A percentile compares a stretch with the other conserved stretches of the same genome.
phyloP scores from a whole-genome alignment of 805 yeast genomes.

The Yarrowia divulgata region DNA sequence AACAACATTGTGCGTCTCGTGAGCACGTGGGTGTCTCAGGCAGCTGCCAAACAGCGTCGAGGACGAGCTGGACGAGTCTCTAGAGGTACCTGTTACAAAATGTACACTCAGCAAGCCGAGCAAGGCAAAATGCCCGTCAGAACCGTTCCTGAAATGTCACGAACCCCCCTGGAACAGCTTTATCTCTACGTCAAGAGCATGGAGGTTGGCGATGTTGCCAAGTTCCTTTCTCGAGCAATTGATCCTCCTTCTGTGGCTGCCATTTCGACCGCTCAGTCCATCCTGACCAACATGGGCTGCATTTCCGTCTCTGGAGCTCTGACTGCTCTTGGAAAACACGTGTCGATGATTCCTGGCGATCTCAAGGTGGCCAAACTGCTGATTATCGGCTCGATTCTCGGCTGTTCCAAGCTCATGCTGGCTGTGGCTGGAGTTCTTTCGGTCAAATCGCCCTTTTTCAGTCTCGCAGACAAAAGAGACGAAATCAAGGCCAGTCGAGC shows the following conservation, averaged over 20 bases:
- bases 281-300: conserved; percentile 77
- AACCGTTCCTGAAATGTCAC: conserved; percentile 87
- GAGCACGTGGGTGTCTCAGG: conserved; percentile 88
- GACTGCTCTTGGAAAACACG: conserved; percentile 79
- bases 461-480: conserved; percentile 69
- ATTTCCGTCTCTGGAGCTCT: conserved; percentile 58
- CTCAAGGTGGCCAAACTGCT: conserved; percentile 83
- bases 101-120: conserved; percentile 72
- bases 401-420: conserved; percentile 78
- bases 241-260: conserved; percentile 75
- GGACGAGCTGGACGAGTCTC: conserved; percentile 99
- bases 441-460: conserved; percentile 75
- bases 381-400: conserved; percentile 80
- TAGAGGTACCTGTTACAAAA: conserved; percentile 79
- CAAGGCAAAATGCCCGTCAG: conserved; percentile 64
- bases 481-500: conserved; percentile 56
- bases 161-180: conserved; percentile 83
- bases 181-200: conserved; percentile 86
- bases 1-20: conserved; percentile 72
- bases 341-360: conserved; percentile 84
- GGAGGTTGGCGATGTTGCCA: conserved; percentile 77
- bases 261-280: conserved; percentile 59
- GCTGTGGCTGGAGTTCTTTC: conserved; percentile 80
- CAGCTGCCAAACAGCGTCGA: conserved; percentile 88
- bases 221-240: conserved; percentile 74